Base-by-base conservation (phyloP, 306 rosid species). In the Nissolia schottii region DNA sequence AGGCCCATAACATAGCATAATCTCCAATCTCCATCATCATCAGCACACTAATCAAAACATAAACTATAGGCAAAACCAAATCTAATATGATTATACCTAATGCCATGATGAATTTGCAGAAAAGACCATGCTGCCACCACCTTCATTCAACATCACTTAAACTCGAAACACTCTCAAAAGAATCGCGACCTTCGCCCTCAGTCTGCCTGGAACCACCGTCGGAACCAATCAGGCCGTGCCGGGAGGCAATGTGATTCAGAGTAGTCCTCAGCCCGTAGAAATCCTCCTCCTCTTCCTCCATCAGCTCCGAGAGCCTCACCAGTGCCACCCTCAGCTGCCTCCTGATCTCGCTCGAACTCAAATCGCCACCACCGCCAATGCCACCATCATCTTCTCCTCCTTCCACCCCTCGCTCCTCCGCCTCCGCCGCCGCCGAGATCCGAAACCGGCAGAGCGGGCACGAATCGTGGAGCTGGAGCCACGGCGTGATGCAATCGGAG, bases 381-480 rank as follows among this genome's bases (percentile, higher is more conserved):
- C 13, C 67, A 1, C 6, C 77, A 0, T 20, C 63, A 9, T 5
- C 66, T 0, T 27, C 57, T 0, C 2, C 50, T 0, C 25, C 38
- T 0, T 74, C 62, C 1, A 34, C 51, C 0, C 55, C 80, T 0
- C 19, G 29, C 0, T 49, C 71, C 0, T 48, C 53, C 7, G 59
- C 70, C 3, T 9, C 41, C 19, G 5, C 50, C 37, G 8, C 37
- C 23, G 37, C 63, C 63, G 34, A 2, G 1, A 88, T 69, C 54
- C 84, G 81, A 64, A 82, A 83, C 2, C 98, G 84, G 55, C 98
- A 92, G n/a, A 92, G 80, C 0, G 98, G 98, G 76, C 98, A 92
- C 0, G 98, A 86, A 35, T 80, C 75, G 23, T 82, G 92, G 20
- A 80, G 76, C 0, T 71, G 79, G 8, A 92, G 89, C 98, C 98